A percentile compares a stretch with the other conserved stretches of the same genome.
Evolutionary conservation across 371 early-diverging fungal genomes (phyloP).

Genomic region (Haplosporangium sp.): DNA sequence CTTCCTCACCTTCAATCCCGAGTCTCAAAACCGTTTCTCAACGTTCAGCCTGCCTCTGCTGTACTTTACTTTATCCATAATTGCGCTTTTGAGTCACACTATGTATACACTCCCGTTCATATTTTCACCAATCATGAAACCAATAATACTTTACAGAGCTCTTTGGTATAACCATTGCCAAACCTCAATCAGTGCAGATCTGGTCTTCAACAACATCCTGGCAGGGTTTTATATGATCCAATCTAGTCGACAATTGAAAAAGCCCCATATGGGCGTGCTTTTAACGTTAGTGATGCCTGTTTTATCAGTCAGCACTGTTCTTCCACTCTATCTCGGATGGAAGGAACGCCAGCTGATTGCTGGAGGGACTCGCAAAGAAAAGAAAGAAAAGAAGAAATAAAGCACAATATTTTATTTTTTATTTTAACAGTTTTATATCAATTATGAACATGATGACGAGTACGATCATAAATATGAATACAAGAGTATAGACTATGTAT

Average conservation of each 20-base stretch:
- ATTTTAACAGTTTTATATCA: neutral
- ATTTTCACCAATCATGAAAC: constrained; percentile 40
- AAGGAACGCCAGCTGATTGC: constrained; percentile 48
- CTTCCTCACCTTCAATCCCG: constrained; percentile 38
- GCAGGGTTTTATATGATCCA: constrained; percentile 46
- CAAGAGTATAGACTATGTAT: neutral
- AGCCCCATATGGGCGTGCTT: constrained; percentile 18
- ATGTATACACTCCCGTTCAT: constrained; percentile 43
- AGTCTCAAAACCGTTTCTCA: constrained; percentile 25
- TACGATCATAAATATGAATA: neutral
- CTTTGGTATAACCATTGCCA: constrained; percentile 54
- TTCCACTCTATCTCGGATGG: constrained; percentile 62
- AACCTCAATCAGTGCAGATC: constrained; percentile 54
- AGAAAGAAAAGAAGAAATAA: constrained; percentile 20
- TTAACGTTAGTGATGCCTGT: constrained; percentile 54
- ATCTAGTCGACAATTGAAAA: constrained; percentile 32
- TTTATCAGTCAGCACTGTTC: constrained; percentile 61
- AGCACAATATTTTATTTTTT: neutral
- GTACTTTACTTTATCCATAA: constrained; percentile 36
- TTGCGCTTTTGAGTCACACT: constrained; percentile 37
- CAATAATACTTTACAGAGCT: constrained; percentile 28
- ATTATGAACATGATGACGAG: neutral
- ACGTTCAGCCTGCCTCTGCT: constrained; percentile 30
- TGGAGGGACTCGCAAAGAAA: constrained; percentile 9
- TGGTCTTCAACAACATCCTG: constrained; percentile 48